Evolutionary conservation across 805 yeast genomes (phyloP), one percentile per base, ranked within the genome.

Genomic region (Ogataea neopini): DNA sequence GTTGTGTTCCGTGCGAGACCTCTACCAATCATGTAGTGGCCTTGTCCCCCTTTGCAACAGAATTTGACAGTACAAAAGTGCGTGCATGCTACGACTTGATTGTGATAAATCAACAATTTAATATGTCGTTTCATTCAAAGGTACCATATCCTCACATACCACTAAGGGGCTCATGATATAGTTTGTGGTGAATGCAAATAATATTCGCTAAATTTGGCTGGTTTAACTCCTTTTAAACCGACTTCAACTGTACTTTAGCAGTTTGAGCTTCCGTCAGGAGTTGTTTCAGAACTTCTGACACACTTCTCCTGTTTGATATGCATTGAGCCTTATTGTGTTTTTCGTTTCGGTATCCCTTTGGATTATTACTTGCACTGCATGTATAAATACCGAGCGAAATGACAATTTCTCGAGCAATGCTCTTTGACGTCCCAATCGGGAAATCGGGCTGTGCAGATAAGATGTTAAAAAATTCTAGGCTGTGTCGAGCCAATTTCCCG

Each of bases 1-100:
- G 64, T 86, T 15, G 72, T 83, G 7, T 87, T 87, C 60, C 77
- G 73, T 41, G 77, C 79, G 33, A 72, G 95, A 52, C 94, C 95
- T 0, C 68, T 87, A 43, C 95, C 95, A 4, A 81, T 86, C 42
- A 85, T 86, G 91, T 84, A 53, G 47, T 32, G 11, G 26, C 10
- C 6, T 17, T n/a, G n/a, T 22, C 25, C 8, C 25, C 25, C 25
- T 22, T 30, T 39, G 15, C 25, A 29, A 5, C 4, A 6, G 30
- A n/a, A n/a, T 4, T 13, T 14, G 23, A 5, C 23, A 8, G 10
- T 8, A 8, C 36, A 32, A 11, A 32, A 19, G 36, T 14, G 36
- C 36, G 14, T 11, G 14, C 13, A 28, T 28, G 13, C 9, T n/a
- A 28, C 32, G 14, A 28, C 5, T 11, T 28, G 32, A 6, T 4